These are phyloP conservation scores for Cladorrhinum sp. DNA, from an alignment of 2,329 filamentous ascomycete species.

Conservation along the genomic window DNA sequence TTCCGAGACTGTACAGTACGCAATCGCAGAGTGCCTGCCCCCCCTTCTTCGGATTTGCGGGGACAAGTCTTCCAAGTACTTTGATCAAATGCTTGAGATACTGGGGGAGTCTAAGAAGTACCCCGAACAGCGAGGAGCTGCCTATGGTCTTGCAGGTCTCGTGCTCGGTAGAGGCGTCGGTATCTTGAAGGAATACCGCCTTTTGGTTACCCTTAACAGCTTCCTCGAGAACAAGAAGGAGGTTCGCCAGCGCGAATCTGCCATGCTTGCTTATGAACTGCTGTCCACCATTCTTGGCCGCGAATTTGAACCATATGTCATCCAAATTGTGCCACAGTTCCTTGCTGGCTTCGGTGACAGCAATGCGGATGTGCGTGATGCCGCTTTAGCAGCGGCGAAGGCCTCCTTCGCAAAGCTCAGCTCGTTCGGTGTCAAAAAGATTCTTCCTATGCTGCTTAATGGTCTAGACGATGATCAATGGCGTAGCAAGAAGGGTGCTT, in stretches of 20 bases:
- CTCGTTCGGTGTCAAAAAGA: constrained; percentile 93
- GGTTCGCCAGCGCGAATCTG: constrained; percentile 79
- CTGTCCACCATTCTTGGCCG: constrained; percentile 81
- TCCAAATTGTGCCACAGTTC: constrained; percentile 89
- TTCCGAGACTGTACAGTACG: constrained; percentile 95
- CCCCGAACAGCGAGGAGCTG: constrained; percentile 86
- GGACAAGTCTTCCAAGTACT: constrained; percentile 74
- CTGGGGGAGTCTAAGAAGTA: constrained; percentile 88
- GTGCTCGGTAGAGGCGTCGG: constrained; percentile 83
- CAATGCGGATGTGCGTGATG: constrained; percentile 85
- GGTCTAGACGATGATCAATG: constrained; percentile 94
- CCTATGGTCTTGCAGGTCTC: constrained; percentile 89
- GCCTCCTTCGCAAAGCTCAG: constrained; percentile 90
- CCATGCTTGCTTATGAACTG: constrained; percentile 86
- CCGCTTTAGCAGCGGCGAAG: constrained; percentile 89
- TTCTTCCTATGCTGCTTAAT: constrained; percentile 84
- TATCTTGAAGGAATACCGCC: constrained; percentile 77
- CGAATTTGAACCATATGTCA: constrained; percentile 93
- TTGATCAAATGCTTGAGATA: constrained; percentile 75
- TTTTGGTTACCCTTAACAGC: constrained; percentile 75
- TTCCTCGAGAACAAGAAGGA: constrained; percentile 97
- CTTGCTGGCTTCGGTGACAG: constrained; percentile 85
- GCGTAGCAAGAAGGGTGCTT: constrained; percentile 98
- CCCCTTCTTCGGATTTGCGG: constrained; percentile 81
- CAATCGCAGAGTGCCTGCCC: constrained; percentile 89